Conservation (phyloP, 148 eudicot genomes). For the Cornus controversa region DNA sequence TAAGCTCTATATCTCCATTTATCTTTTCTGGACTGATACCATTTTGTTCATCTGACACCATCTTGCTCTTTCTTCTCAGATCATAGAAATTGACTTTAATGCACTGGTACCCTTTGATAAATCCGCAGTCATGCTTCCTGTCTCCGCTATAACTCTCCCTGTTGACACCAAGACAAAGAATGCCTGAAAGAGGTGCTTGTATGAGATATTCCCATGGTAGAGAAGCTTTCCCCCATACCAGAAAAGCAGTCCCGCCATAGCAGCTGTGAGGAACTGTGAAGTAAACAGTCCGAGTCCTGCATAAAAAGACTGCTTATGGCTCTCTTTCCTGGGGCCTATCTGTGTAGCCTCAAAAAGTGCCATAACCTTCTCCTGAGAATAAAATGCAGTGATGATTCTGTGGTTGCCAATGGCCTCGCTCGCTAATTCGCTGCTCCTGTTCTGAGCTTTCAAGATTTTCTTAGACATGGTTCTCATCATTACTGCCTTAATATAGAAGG, state of each 20-base stretch:
- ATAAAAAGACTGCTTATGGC: constrained; percentile 17
- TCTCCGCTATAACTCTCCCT: constrained; percentile 17
- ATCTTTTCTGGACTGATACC: constrained; percentile 8
- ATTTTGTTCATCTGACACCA: constrained; percentile 2
- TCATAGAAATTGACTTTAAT: constrained; percentile 3
- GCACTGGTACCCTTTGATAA: constrained; percentile 8
- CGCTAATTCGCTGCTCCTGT: constrained; percentile 17
- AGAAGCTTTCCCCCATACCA: constrained; percentile 27
- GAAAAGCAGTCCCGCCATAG: constrained; percentile 8
- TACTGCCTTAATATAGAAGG: constrained; percentile 7
- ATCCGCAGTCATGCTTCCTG: constrained; percentile 17
- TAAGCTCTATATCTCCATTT: constrained; percentile 22
- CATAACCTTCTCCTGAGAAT: constrained; percentile 11
- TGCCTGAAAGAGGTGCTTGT: constrained; percentile 12
- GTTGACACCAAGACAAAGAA: constrained; percentile 18
- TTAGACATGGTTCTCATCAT: constrained; percentile 20
- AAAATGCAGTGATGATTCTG: constrained; percentile 17
- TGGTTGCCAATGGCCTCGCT: constrained; percentile 22
- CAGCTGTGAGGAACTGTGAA: constrained; percentile 7
- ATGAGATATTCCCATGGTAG: neutral
- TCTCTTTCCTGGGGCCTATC: constrained; percentile 16
- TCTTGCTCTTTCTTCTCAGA: constrained; percentile 9
- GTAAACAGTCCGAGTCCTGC: constrained; percentile 13
- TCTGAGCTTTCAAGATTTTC: constrained; percentile 16
- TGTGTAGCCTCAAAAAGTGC: constrained; percentile 10